Evolutionary conservation across 306 rosid species (phyloP), one percentile per base, ranked within the genome.

Genomic region (Medicago ruthenica): DNA sequence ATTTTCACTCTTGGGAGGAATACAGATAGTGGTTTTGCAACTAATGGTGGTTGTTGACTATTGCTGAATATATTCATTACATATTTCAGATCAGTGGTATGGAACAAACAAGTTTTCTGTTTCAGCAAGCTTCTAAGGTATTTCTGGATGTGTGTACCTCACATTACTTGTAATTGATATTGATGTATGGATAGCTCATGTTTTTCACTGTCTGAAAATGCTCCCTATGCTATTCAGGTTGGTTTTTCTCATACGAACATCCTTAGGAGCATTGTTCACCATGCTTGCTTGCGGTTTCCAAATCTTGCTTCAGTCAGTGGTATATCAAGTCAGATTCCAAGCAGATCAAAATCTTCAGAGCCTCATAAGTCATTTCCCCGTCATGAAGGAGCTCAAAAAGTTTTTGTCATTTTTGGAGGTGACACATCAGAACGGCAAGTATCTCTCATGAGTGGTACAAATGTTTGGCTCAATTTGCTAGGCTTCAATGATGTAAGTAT

Each of bases 41-140:
- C 17, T 44, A 59, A 60, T 76, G 6, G 71, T 77, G 54, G 42
- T 67, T 71, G 67, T 24, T 76, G 67, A 21, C 68, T 37, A 13
- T 55, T 70, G 36, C 83, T 75, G 44, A 67, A 53, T 24, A 22
- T 59, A 4, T 57, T 79, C 75, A 27, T 77, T 65, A 22, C 50
- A 41, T 85, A 39, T 76, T 74, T 78, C 92, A 94, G 98, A 90
- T 94, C 80, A 94, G 98, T 61, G 98, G 98, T 59, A 94, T 92
- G 97, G 98, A 94, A 69, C 98, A 94, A 82, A 94, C 98, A 74
- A 94, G 98, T 81, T 92, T 94, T 86, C 90, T 94, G 44, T 94
- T 94, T 85, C 98, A 94, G 87, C 98, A 94, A 83, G 95, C 98
- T 60, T 92, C 98, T 24, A 94, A 94, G 97, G 98, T 94, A 83